Base-by-base conservation (phyloP, 768 basidiomycete species). In the Daedaleopsis nitida region DNA sequence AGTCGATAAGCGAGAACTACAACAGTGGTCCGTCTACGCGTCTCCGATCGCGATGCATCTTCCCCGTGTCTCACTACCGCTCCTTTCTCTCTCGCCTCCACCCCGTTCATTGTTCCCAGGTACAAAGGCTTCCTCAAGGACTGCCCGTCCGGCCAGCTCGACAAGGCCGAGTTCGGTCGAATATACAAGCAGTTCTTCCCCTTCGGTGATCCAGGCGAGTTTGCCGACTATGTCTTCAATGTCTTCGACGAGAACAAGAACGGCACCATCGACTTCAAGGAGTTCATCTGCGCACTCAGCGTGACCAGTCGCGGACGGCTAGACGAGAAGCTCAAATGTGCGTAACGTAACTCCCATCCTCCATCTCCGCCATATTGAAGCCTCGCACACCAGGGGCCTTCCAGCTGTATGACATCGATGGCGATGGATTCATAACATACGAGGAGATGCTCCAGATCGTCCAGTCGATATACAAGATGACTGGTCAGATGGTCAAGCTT, bases 121-220 rank as follows among this genome's bases (percentile, higher is more conserved):
- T 96, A 98, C 84, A 98, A 98, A 77, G 97, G 97, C 49, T 99
- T 98, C 80, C 86, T 96, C 72, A 97, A 95, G 77, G 97, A 99
- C 77, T 99, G 97, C 73, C 97, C 97, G 1, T 91, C 94, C 5
- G 97, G 97, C 44, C 92, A 95, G 66, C 86, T 99, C 70, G 92
- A 98, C 84, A 97, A 94, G 81, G 80, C 86, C 58, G 96, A 96
- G 74, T 99, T 99, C 78, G 84, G 90, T 70, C 88, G 90, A 75
- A 99, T 99, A 81, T 99, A 98, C 84, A 94, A 95, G 73, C 97
- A 98, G 75, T 99, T 99, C 89, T 99, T 99, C 82, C 97, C 97
- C 24, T 99, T 99, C 70, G 97, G 97, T 64, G 96, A 99, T 75
- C 96, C 97, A 9, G 86, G 81, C 60, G 91, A 96, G 73, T 99